Percentiles rank a stretch among this genome's conserved stretches.
Evolutionary conservation across 495 filamentous ascomycete genomes (phyloP).

Genomic region (Penicillium ucsense): DNA sequence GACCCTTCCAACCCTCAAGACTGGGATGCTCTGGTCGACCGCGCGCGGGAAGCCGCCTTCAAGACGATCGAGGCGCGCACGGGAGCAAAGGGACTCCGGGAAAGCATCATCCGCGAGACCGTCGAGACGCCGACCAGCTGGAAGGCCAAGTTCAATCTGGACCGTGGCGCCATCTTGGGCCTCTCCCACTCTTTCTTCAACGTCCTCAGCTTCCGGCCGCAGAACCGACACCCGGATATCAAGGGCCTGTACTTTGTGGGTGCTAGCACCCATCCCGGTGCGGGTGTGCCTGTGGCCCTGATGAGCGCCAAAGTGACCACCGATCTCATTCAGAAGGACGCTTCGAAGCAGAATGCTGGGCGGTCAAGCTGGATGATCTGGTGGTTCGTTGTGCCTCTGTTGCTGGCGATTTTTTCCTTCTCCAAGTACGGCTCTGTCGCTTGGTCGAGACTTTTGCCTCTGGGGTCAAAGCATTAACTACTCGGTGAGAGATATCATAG

Average conservation of each 20-base stretch:
- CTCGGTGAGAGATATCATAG: not conserved
- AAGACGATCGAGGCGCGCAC: slow-evolving; percentile 46
- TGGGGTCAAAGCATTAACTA: not conserved
- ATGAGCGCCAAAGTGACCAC: slow-evolving; percentile 53
- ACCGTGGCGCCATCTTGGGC: slow-evolving; percentile 59
- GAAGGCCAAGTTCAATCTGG: slow-evolving; percentile 56
- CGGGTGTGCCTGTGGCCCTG: slow-evolving; percentile 59
- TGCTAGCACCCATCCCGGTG: slow-evolving; percentile 61
- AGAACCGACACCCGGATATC: slow-evolving; percentile 41
- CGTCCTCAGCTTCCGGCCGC: slow-evolving; percentile 54
- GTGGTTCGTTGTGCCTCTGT: not conserved
- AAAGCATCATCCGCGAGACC: slow-evolving; percentile 44
- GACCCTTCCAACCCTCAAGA: slow-evolving; percentile 34
- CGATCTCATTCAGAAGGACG: slow-evolving; percentile 40
- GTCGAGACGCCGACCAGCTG: slow-evolving; percentile 54
- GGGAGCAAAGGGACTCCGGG: slow-evolving; percentile 30
- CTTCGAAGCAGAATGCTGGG: not conserved
- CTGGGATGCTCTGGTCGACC: slow-evolving; percentile 43
- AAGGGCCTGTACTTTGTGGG: slow-evolving; percentile 54
- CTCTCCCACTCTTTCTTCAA: slow-evolving; percentile 62
- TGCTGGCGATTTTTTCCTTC: not conserved
- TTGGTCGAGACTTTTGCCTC: not conserved
- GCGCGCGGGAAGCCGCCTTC: slow-evolving; percentile 44
- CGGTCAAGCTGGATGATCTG: not conserved
- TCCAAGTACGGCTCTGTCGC: not conserved